Evolutionary conservation across 306 rosid species (phyloP).

Genomic region (Dicorynia guianensis): DNA sequence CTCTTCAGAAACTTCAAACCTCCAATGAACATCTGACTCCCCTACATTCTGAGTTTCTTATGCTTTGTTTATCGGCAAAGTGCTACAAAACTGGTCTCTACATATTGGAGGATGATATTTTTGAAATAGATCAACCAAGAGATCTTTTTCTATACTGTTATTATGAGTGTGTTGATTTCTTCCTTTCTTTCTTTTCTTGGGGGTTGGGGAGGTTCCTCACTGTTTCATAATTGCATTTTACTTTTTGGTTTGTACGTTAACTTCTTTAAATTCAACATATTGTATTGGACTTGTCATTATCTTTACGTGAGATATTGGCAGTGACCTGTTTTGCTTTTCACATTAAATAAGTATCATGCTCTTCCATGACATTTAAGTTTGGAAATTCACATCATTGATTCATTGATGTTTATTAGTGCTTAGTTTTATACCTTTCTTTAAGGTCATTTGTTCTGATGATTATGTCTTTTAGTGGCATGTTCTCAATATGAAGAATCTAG

Average conservation of each 20-base stretch:
- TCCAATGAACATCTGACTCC: slow-evolving; percentile 78
- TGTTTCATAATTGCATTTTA: slow-evolving; percentile 16
- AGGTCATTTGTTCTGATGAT: neutral
- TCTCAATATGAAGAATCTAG: neutral
- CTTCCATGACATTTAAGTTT: neutral
- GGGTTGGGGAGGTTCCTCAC: neutral
- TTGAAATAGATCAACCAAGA: slow-evolving; percentile 87
- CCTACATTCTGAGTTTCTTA: slow-evolving; percentile 85
- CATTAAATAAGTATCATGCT: neutral
- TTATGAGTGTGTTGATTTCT: slow-evolving; percentile 74
- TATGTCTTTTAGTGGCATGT: neutral
- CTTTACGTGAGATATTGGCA: neutral
- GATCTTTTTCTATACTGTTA: slow-evolving; percentile 92
- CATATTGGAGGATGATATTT: slow-evolving; percentile 72
- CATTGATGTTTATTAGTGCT: neutral
- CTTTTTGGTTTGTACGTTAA: neutral
- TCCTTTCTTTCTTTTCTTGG: slow-evolving; percentile 4
- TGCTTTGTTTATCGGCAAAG: slow-evolving; percentile 85
- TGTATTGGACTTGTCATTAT: slow-evolving; percentile 9
- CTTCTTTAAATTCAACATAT: neutral
- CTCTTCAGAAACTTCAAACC: slow-evolving; percentile 73
- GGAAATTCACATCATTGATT: slow-evolving; percentile 3
- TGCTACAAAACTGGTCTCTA: slow-evolving; percentile 86
- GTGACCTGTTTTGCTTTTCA: neutral
- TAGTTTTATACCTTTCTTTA: neutral